A percentile compares a stretch with the other conserved stretches of the same genome.
phyloP scores from a whole-genome alignment of 306 rosid species.

The Casuarina equisetifolia region DNA sequence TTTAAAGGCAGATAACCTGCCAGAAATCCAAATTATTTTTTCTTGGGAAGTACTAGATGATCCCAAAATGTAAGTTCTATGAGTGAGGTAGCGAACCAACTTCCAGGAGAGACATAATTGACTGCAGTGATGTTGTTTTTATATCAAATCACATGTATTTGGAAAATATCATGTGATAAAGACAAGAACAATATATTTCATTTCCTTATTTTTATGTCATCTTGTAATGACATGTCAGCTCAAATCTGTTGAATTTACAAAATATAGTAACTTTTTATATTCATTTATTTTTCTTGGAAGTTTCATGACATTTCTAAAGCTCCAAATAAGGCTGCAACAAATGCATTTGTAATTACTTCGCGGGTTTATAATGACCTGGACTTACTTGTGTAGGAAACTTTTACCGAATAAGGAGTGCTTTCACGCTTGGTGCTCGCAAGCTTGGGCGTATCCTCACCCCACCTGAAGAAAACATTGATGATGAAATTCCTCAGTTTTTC shows the following conservation, averaged over 20 bases:
- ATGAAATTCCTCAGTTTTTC: conserved; percentile 43
- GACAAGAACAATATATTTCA: background rate
- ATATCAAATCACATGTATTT: background rate
- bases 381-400: conserved; percentile 45
- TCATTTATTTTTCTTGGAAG: background rate
- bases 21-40: background rate
- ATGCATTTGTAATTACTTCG: background rate
- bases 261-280: background rate
- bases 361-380: conserved; percentile 5
- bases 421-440: conserved; percentile 58
- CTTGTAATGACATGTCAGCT: background rate
- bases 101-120: too few relatives aligned
- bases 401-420: conserved; percentile 55
- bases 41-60: too few relatives aligned
- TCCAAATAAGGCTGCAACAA: background rate
- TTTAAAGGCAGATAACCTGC: background rate
- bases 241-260: background rate
- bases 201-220: background rate
- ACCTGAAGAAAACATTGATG: conserved; percentile 37
- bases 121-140: background rate
- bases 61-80: too few relatives aligned
- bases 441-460: conserved; percentile 43
- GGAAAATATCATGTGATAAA: background rate
- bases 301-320: background rate
- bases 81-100: too few relatives aligned